These are phyloP conservation scores for Penicillium coprophilum DNA, from an alignment of 495 filamentous ascomycete species.

Conservation along the genomic window DNA sequence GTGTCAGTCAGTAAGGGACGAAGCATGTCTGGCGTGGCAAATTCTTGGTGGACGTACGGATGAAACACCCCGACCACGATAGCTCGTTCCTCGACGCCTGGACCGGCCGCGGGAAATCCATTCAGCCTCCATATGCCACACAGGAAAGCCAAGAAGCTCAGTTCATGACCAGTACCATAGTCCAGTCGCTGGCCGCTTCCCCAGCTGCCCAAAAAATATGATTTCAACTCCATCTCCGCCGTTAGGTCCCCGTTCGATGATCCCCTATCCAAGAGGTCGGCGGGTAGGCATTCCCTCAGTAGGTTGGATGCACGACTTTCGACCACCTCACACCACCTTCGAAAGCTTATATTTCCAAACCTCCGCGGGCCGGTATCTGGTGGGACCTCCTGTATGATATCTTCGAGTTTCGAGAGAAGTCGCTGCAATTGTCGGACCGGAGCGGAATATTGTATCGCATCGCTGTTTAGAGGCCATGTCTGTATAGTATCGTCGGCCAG, in stretches of 20 bases:
- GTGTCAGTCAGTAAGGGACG: slow-evolving; percentile 10
- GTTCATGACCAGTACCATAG: slow-evolving; percentile 94
- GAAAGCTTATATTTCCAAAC: slow-evolving; percentile 89
- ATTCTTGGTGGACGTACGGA: slow-evolving; percentile 56
- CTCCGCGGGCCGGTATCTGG: slow-evolving; percentile 81
- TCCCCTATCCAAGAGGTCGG: slow-evolving; percentile 44
- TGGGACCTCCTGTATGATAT: slow-evolving; percentile 73
- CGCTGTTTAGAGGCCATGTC: slow-evolving; percentile 55
- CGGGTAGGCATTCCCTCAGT: slow-evolving; percentile 61
- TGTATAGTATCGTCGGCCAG: slow-evolving; percentile 38
- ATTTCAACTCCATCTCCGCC: slow-evolving; percentile 64
- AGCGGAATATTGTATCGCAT: slow-evolving; percentile 51
- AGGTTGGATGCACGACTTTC: slow-evolving; percentile 57
- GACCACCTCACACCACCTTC: slow-evolving; percentile 73
- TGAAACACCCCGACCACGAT: slow-evolving; percentile 81
- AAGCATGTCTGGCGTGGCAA: neutral
- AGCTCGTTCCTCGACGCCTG: slow-evolving; percentile 64
- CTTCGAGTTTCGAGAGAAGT: slow-evolving; percentile 60
- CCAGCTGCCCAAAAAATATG: slow-evolving; percentile 84
- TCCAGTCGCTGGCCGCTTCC: slow-evolving; percentile 87
- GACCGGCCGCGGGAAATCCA: slow-evolving; percentile 56
- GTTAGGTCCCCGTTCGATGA: slow-evolving; percentile 30
- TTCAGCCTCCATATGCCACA: slow-evolving; percentile 88
- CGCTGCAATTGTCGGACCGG: slow-evolving; percentile 62
- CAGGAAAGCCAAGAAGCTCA: slow-evolving; percentile 91